These are phyloP conservation scores for Fraxinus dipetala DNA, from an alignment of 305 asterid species.

Conservation along the genomic window DNA sequence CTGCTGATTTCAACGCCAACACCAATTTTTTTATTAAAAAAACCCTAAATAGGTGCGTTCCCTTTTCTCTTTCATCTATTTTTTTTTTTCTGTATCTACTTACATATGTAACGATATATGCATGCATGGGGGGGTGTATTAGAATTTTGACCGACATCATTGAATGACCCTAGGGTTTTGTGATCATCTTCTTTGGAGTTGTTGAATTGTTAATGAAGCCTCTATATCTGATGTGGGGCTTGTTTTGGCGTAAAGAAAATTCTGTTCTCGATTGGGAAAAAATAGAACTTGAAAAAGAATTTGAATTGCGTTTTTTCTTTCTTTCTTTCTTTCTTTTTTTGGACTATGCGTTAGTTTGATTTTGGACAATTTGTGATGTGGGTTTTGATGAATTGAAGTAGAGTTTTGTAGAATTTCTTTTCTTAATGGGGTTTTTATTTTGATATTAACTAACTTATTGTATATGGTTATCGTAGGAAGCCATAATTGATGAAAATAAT, in stretches of 20 bases:
- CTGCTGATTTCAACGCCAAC: not conserved
- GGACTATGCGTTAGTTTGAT: not conserved
- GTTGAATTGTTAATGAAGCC: not conserved
- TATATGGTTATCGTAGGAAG: not conserved
- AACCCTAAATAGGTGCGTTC: not conserved
- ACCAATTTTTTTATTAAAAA: not conserved
- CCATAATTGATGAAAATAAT: not conserved
- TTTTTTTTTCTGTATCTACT: not conserved
- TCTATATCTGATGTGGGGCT: not conserved
- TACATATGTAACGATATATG: not conserved
- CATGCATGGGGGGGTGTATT: conserved; percentile 1
- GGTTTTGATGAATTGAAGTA: not conserved
- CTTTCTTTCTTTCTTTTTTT: not conserved
- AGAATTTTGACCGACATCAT: not conserved
- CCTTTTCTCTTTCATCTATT: not conserved
- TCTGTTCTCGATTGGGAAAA: not conserved
- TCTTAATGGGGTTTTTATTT: not conserved
- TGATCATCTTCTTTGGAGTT: not conserved
- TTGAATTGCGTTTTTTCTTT: not conserved
- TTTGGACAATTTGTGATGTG: not conserved
- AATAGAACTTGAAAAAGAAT: not conserved
- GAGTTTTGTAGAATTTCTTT: not conserved
- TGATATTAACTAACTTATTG: not conserved
- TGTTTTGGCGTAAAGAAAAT: not conserved
- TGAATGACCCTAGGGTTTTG: not conserved